Base-by-base conservation (phyloP, 805 yeast species). In the Nakazawaea holstii region DNA sequence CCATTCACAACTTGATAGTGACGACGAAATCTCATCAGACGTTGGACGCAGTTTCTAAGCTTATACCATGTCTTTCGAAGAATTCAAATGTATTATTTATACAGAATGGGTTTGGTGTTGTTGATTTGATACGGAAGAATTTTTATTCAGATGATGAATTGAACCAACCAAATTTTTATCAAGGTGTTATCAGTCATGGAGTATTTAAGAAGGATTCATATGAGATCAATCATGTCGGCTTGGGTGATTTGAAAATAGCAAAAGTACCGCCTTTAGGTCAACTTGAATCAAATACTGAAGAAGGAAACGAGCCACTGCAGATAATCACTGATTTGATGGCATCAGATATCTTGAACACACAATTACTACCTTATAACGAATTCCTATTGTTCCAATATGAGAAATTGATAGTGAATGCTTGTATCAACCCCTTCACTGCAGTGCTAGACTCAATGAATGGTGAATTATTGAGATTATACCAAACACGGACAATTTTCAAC, bases 131-230 rank as follows among this genome's bases (percentile, higher is more conserved):
- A 9, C 59, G 67, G 13, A 60, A 65, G 2, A 59, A 65, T 15
- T 64, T 79, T 9, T 87, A 91, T 89, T 56, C 64, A 2, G 29
- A 43, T 1, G 35, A 30, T n/a, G 55, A 53, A 0, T 37, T 50
- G 1, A 60, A 79, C 45, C n/a, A 32, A 7, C 96, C 97, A 0
- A 70, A 68, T 13, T 50, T 89, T 6, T 79, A 73, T 57, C 86
- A 81, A 58, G 97, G 91, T 46, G 81, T 91, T 24, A 84, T 85
- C 39, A 78, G 87, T 3, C 97, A 92, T 62, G 98, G 97, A 10
- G 87, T 84, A 0, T 84, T 76, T 64, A 77, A 79, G n/a, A 35
- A 31, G 11, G 52, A 66, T 14, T 70, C 72, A 0, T 77, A 68
- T 54, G 67, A 66, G 13, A 76, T 72, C 48, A 69, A 69, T 33